Evolutionary conservation across 208 protist species (phyloP).

Genomic region (Trypanosomatidae sp.): DNA sequence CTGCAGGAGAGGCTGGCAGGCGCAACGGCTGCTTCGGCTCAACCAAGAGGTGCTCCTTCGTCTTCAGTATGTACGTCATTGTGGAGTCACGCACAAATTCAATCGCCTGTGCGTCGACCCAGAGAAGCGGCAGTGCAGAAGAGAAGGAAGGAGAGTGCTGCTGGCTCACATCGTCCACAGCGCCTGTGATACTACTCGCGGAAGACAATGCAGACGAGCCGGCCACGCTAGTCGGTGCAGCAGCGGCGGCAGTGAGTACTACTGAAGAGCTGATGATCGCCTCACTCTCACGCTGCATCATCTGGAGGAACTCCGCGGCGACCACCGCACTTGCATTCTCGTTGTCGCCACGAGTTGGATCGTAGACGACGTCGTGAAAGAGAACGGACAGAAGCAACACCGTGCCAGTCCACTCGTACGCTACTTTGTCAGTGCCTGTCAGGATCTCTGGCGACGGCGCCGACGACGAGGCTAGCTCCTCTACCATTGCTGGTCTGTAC

Average conservation of each 20-base stretch:
- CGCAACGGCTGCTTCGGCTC: constrained; percentile 1
- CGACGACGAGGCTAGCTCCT: background rate
- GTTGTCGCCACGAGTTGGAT: constrained; percentile 58
- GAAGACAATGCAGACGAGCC: background rate
- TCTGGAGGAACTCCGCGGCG: constrained; percentile 38
- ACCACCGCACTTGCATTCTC: constrained; percentile 60
- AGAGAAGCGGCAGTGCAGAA: constrained; percentile 10
- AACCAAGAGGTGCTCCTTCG: constrained; percentile 27
- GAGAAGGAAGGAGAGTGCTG: background rate
- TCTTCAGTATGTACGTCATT: constrained; percentile 21
- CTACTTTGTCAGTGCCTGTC: background rate
- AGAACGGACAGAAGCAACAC: constrained; percentile 65
- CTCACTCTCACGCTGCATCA: constrained; percentile 14
- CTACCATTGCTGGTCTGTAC: constrained; percentile 13
- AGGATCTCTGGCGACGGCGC: background rate
- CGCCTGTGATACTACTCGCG: background rate
- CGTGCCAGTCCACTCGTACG: constrained; percentile 24
- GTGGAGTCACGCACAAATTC: constrained; percentile 23
- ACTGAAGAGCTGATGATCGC: background rate
- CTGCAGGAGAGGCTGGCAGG: constrained; percentile 5
- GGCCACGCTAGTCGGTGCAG: background rate
- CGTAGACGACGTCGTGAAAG: constrained; percentile 84
- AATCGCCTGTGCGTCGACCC: constrained; percentile 11
- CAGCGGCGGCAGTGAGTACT: background rate
- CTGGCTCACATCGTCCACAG: background rate